Percentiles rank a stretch among this genome's conserved stretches.
Conservation (phyloP, 2,329 filamentous ascomycete species). For the Venturia pyrina region DNA sequence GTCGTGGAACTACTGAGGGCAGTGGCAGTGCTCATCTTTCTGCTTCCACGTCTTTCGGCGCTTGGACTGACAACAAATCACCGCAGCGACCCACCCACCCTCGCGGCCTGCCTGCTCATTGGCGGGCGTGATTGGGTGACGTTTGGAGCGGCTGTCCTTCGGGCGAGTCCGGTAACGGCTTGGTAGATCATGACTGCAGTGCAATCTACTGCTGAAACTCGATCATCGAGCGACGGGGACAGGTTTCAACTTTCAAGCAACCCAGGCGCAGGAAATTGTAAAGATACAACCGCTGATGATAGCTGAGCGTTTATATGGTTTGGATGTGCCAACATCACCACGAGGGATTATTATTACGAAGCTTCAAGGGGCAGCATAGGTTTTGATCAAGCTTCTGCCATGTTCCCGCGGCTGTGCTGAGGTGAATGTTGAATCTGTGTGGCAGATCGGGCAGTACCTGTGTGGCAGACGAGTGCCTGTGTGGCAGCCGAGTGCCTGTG, state of each 20-base stretch:
- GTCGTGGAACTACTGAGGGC: not conserved
- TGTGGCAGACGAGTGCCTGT: not conserved
- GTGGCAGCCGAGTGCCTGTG: no score
- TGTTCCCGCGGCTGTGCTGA: not conserved
- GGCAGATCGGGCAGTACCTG: no score
- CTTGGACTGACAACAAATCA: slow-evolving; percentile 7
- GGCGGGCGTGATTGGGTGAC: not conserved
- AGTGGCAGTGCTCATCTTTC: not conserved
- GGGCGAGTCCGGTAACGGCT: slow-evolving; percentile 5
- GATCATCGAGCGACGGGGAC: not conserved
- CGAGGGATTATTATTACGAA: not conserved
- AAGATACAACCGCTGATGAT: not conserved
- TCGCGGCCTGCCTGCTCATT: not conserved
- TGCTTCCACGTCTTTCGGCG: slow-evolving; percentile 4
- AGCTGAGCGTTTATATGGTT: not conserved
- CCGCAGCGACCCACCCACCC: not conserved
- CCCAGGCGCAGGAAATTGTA: not conserved
- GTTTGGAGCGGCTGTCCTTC: slow-evolving; percentile 1
- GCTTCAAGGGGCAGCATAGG: not conserved
- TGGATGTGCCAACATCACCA: no score
- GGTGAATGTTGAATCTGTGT: no score
- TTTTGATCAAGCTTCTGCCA: not conserved
- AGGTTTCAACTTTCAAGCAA: not conserved
- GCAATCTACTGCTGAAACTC: slow-evolving; percentile 8
- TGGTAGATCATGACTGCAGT: not conserved